These are phyloP conservation scores for Saprolegnia parasitica DNA, from an alignment of 352 stramenopile genomes.

Conservation along the genomic window DNA sequence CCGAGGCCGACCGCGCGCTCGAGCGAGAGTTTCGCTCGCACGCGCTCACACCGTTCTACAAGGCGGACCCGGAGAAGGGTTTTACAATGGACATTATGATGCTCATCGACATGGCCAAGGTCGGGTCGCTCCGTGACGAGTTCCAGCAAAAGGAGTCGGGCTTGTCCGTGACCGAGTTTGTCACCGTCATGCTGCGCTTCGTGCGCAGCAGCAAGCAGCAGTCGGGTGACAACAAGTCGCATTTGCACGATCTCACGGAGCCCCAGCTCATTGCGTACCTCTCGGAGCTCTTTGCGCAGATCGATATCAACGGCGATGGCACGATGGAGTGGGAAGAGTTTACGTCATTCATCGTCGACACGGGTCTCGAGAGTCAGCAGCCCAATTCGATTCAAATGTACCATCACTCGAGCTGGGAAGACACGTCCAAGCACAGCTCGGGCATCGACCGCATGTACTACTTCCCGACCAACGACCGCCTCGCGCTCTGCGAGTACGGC, in stretches of 20 bases:
- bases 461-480: conserved; percentile 58
- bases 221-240: conserved; percentile 52
- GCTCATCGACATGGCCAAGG: conserved; percentile 88
- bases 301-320: conserved; percentile 88
- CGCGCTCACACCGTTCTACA: conserved; percentile 38
- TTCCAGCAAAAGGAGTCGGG: conserved; percentile 80
- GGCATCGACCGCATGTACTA: conserved; percentile 85
- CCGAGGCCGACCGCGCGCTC: conserved; percentile 11
- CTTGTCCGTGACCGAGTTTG: conserved; percentile 78
- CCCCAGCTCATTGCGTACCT: conserved; percentile 78
- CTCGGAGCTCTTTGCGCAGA: conserved; percentile 87
- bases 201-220: conserved; percentile 43
- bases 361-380: conserved; percentile 77
- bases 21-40: conserved; percentile 18
- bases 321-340: conserved; percentile 93
- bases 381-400: conserved; percentile 86
- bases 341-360: conserved; percentile 88
- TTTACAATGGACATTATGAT: conserved; percentile 92
- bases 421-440: conserved; percentile 81
- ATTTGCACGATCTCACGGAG: conserved; percentile 60
- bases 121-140: conserved; percentile 73
- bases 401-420: conserved; percentile 69
- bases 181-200: conserved; percentile 83
- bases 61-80: conserved; percentile 70
- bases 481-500: conserved; percentile 73